These are phyloP conservation scores for Daldinia caldariorum DNA, from an alignment of 495 filamentous ascomycete species.

Conservation along the genomic window DNA sequence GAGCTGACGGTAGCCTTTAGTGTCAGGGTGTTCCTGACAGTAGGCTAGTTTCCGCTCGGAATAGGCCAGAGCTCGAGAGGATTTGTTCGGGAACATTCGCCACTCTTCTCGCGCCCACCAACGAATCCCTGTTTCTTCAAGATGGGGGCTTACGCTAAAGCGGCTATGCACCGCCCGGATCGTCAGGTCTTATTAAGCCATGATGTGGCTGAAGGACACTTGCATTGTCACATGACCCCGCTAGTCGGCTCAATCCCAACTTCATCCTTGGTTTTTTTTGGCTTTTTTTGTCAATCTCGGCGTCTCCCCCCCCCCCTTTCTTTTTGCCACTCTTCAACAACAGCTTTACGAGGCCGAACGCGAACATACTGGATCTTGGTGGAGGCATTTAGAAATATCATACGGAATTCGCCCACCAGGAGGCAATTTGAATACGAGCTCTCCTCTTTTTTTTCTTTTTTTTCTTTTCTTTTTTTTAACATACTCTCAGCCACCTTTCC, in stretches of 20 bases:
- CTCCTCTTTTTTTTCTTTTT: too few relatives aligned
- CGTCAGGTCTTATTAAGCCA: not conserved
- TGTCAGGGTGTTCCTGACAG: too few relatives aligned
- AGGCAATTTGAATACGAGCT: constrained; percentile 21
- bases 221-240: constrained; percentile 17
- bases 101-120: constrained; percentile 31
- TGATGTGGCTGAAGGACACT: constrained; percentile 24
- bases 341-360: not conserved
- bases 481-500: not conserved
- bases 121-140: too few relatives aligned
- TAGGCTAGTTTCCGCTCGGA: constrained; percentile 24
- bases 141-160: too few relatives aligned
- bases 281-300: too few relatives aligned
- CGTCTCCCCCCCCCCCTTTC: not conserved
- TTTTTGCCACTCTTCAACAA: constrained; percentile 15
- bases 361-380: constrained; percentile 6
- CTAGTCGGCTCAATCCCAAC: constrained; percentile 33
- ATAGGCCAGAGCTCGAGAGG: constrained; percentile 13
- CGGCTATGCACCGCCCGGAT: too few relatives aligned
- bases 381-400: constrained; percentile 13
- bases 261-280: constrained; percentile 12
- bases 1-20: constrained; percentile 27
- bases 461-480: not conserved
- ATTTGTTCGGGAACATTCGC: constrained; percentile 43
- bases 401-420: constrained; percentile 3